Base-by-base conservation (phyloP, 768 basidiomycete species). In the Phylloporus sp. region DNA sequence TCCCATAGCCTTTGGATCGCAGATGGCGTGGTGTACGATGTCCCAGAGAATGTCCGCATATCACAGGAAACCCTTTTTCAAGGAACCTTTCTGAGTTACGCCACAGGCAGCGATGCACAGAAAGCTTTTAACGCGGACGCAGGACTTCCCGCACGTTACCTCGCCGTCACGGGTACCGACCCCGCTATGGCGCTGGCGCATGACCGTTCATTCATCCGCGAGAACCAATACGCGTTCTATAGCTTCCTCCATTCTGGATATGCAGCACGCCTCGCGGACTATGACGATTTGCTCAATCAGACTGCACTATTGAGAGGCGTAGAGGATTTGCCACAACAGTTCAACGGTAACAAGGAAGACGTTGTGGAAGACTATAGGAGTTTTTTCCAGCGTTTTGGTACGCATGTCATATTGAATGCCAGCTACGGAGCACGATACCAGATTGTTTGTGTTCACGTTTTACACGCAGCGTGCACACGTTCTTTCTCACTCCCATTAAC, bases 361-460 rank as follows among this genome's bases (percentile, higher is more conserved):
- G 31, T 41, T 20, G 33, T 47, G 32, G 38, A 0, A 1, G 24
- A 14, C 6, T 42, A 47, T 14, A 33, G 20, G 22, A 24, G 20
- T 3, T 47, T 47, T 21, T 34, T 47, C 18, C 15, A 26, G 22
- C 38, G 46, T 26, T 46, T 34, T n/a, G 46, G 46, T 4, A 33
- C 46, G 15, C 46, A 47, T 17, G 46, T 26, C 11, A 33, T 41
- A 10, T 31, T 47, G 24, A 40, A 22, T 26, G 38, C 20, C 46
- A 47, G 21, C 24, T 47, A 47, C 17, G 46, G 46, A 24, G 46
- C 39, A 7, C 39, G 46, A 8, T 47, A 34, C 21, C 46, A 47
- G 39, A 38, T 47, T 5, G 44, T 44, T 13, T 13, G 35, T 44
- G 15, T 15, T n/a, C n/a, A n/a, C n/a, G n/a, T n/a, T n/a, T n/a